Percentiles rank a stretch among this genome's conserved stretches.
Conservation (phyloP, 176 grass and related monocot genomes). For the Paspalum vaginatum region DNA sequence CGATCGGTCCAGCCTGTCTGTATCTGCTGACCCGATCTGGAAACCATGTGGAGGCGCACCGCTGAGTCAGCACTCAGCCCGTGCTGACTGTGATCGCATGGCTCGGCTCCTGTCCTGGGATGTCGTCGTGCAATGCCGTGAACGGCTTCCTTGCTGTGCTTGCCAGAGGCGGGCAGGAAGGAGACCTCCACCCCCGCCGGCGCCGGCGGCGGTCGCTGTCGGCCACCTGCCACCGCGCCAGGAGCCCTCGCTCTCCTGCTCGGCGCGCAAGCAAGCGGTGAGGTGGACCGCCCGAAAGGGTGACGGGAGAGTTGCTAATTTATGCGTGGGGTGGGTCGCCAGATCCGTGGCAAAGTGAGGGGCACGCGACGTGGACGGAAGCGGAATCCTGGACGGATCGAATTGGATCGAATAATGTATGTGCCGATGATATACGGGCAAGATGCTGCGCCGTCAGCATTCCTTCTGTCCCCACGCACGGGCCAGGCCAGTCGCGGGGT, state of each 20-base stretch:
- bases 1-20: conserved; percentile 28
- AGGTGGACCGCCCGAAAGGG: not conserved
- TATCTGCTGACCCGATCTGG: conserved; percentile 35
- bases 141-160: not conserved
- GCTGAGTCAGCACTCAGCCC: not conserved
- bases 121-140: not conserved
- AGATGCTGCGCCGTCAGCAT: not conserved
- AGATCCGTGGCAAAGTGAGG: not conserved
- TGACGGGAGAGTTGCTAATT: not conserved
- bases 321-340: not conserved
- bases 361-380: not conserved
- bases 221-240: not conserved
- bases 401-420: not conserved
- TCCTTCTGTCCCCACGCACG: not conserved
- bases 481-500: too few species aligned
- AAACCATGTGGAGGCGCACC: conserved; percentile 27
- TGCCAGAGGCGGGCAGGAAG: not conserved
- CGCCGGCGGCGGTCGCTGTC: conserved; percentile 2
- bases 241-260: not conserved
- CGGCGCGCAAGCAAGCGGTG: conserved; percentile 27
- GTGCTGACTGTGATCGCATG: not conserved
- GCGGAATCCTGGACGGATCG: not conserved
- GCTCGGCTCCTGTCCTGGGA: too few species aligned
- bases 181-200: not conserved
- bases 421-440: not conserved